Evolutionary conservation across 129 eudicot species (phyloP), one percentile per base, ranked within the genome.

Genomic region (Flaveria trinervia): DNA sequence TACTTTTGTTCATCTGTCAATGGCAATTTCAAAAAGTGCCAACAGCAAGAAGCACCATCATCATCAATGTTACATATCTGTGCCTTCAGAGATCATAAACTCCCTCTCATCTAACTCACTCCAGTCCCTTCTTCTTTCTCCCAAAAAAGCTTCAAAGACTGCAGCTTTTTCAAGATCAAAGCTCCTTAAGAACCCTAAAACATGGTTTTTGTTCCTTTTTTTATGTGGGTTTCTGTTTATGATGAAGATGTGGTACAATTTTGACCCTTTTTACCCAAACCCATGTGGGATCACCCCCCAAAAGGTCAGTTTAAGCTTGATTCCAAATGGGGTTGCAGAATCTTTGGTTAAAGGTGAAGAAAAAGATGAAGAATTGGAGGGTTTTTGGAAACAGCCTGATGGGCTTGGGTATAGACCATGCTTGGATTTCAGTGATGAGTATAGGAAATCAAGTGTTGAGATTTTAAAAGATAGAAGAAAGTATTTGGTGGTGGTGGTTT

Each of bases 401-500:
- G 93, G 96, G 73, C 61, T 89, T 71, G 97, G 97, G 20, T 93
- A 78, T 74, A 84, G 83, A 78, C 96, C 96, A 11, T 91, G 97
- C 83, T 91, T 93, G 92, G 93, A 84, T 70, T 91, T 93, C 66
- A 87, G 92, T 68, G 36, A 39, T 8, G 89, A 85, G 82, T 93
- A 93, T 72, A 75, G 39, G 73, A 84, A 52, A 68, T 36, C 77
- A 49, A 88, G 91, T 77, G 75, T 55, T 56, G 83, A 30, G 65
- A 79, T 84, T 71, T 72, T 83, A 50, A 90, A 86, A 77, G 89
- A 87, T 3, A 88, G 97, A 74, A 85, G 65, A 28, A 93, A 81
- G 86, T 93, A 87, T 82, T 75, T 93, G 86, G 84, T 91, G 82
- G 98, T 93, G 71, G 98, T 93, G 70, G 98, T 91, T 80, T 68